Percentiles rank a stretch among this genome's conserved stretches.
phyloP scores from a whole-genome alignment of 2,329 filamentous ascomycete genomes.

The Colletotrichum sojae region DNA sequence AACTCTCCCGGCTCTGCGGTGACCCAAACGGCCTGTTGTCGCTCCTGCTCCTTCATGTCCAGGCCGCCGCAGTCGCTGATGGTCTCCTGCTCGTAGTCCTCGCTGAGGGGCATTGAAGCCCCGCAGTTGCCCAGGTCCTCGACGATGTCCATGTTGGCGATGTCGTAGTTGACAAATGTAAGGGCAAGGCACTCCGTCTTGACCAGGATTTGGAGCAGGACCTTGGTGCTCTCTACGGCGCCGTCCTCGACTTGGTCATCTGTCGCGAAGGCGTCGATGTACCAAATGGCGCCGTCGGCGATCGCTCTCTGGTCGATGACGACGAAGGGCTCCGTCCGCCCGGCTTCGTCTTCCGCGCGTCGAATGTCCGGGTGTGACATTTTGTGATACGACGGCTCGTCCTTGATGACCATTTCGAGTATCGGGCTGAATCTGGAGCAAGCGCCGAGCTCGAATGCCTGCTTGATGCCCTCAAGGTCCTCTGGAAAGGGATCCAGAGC shows the following conservation, averaged over 20 bases:
- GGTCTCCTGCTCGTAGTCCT: slow-evolving; percentile 38
- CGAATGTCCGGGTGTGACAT: slow-evolving; percentile 44
- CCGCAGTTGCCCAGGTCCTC: slow-evolving; percentile 44
- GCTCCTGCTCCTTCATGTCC: slow-evolving; percentile 36
- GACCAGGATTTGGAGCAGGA: slow-evolving; percentile 44
- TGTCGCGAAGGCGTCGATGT: slow-evolving; percentile 42
- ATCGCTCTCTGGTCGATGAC: slow-evolving; percentile 41
- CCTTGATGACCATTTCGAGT: slow-evolving; percentile 44
- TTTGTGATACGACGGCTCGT: slow-evolving; percentile 41
- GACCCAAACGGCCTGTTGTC: slow-evolving; percentile 16
- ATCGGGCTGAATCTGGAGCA: slow-evolving; percentile 41
- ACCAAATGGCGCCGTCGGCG: slow-evolving; percentile 42
- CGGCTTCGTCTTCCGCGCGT: slow-evolving; percentile 41
- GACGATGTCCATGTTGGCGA: slow-evolving; percentile 42
- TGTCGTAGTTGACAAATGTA: slow-evolving; percentile 44
- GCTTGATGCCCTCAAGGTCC: slow-evolving; percentile 34
- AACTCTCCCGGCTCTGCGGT: slow-evolving; percentile 44
- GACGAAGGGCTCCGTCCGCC: slow-evolving; percentile 40
- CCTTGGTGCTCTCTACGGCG: slow-evolving; percentile 38
- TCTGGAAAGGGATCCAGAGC: background rate
- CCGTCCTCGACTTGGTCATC: slow-evolving; percentile 40
- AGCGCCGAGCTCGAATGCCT: slow-evolving; percentile 43
- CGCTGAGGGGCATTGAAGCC: slow-evolving; percentile 33
- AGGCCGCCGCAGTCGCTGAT: slow-evolving; percentile 24
- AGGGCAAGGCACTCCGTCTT: slow-evolving; percentile 42